Evolutionary conservation across 768 basidiomycete species (phyloP).

Genomic region (Suillus subaureus): DNA sequence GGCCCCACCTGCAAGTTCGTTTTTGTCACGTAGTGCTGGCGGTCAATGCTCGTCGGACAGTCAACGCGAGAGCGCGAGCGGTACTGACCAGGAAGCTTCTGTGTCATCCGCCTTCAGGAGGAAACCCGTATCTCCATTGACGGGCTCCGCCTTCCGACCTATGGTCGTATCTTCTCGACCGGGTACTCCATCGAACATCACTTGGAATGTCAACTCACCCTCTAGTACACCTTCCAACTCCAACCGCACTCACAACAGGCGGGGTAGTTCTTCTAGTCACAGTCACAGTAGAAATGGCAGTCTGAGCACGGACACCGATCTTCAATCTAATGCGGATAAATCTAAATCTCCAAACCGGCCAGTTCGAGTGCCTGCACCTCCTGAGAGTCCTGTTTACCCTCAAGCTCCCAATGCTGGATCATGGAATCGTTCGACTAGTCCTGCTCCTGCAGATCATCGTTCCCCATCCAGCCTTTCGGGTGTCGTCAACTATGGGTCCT

Average conservation of each 20-base stretch:
- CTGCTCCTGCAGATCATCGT: slow-evolving; percentile 38
- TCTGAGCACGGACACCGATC: slow-evolving; percentile 44
- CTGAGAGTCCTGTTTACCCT: slow-evolving; percentile 60
- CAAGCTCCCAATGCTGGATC: slow-evolving; percentile 20
- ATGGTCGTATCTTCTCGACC: slow-evolving; percentile 55
- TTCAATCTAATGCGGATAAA: slow-evolving; percentile 31
- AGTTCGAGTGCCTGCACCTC: slow-evolving; percentile 55
- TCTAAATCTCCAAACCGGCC: slow-evolving; percentile 50
- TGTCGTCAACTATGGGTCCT: slow-evolving; percentile 48
- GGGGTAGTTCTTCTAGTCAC: slow-evolving; percentile 39
- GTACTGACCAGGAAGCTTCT: slow-evolving; percentile 43
- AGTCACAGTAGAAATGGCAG: slow-evolving; percentile 61
- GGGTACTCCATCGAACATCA: slow-evolving; percentile 72
- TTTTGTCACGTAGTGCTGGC: slow-evolving; percentile 60
- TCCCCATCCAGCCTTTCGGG: slow-evolving; percentile 53
- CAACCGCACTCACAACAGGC: slow-evolving; percentile 34
- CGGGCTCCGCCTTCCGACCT: slow-evolving; percentile 60
- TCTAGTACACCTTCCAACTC: slow-evolving; percentile 23
- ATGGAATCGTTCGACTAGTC: slow-evolving; percentile 33
- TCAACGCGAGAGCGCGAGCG: slow-evolving; percentile 37
- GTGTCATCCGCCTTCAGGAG: slow-evolving; percentile 58
- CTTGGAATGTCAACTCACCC: slow-evolving; percentile 57
- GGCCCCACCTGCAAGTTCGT: slow-evolving; percentile 43
- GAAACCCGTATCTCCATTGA: slow-evolving; percentile 74
- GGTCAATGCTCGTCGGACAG: slow-evolving; percentile 67